These are phyloP conservation scores for Balansia obtecta DNA, from an alignment of 2,329 filamentous ascomycete genomes.

Conservation along the genomic window DNA sequence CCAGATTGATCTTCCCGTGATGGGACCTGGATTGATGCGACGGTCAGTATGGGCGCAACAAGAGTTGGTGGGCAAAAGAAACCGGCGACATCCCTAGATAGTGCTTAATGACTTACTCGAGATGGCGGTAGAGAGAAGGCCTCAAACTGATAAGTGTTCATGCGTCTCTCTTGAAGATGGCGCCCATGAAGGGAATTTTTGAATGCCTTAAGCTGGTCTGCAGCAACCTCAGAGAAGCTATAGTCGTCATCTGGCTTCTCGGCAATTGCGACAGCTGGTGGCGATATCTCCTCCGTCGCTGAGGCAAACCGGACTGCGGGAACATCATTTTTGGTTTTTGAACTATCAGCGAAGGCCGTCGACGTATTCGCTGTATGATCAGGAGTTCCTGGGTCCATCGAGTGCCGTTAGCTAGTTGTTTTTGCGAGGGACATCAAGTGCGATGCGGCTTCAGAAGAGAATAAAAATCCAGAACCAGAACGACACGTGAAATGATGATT, in stretches of 20 bases:
- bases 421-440: background rate
- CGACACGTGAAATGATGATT: background rate
- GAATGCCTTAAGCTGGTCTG: slow-evolving; percentile 58
- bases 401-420: background rate
- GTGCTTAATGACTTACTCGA: slow-evolving; percentile 47
- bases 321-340: slow-evolving; percentile 14
- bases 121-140: slow-evolving; percentile 79
- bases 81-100: slow-evolving; percentile 2
- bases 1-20: slow-evolving; percentile 48
- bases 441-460: background rate
- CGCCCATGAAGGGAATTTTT: slow-evolving; percentile 60
- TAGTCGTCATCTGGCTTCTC: slow-evolving; percentile 13
- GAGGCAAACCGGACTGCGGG: slow-evolving; percentile 60
- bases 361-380: background rate
- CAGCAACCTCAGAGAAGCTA: slow-evolving; percentile 30
- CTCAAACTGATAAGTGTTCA: slow-evolving; percentile 83
- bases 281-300: slow-evolving; percentile 53
- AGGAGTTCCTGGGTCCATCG: slow-evolving; percentile 1
- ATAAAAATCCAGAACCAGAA: background rate
- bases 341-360: slow-evolving; percentile 7
- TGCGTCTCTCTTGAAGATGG: slow-evolving; percentile 67
- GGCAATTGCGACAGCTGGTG: slow-evolving; percentile 29
- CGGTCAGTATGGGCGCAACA: background rate
- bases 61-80: background rate
- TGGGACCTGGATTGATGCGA: slow-evolving; percentile 30